Evolutionary conservation across 768 basidiomycete genomes (phyloP).

Genomic region (Pulveroboletus ravenelii): DNA sequence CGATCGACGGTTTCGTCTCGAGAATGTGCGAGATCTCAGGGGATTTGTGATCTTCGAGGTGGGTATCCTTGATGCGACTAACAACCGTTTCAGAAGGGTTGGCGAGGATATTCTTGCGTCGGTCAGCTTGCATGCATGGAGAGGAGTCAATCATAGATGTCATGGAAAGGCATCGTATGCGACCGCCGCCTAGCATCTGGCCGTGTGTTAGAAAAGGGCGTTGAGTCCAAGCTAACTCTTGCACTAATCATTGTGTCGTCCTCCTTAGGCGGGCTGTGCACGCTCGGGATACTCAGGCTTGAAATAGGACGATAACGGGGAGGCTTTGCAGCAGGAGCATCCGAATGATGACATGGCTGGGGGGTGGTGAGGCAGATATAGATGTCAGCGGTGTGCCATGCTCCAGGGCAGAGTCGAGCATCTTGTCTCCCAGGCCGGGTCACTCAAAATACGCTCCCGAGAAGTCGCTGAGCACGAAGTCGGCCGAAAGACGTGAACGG

Average conservation of each 20-base stretch:
- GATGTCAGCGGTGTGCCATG: conserved; percentile 52
- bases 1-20: conserved; percentile 59
- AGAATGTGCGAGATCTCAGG: conserved; percentile 44
- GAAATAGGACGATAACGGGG: conserved; percentile 64
- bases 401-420: conserved; percentile 63
- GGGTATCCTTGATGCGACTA: conserved; percentile 32
- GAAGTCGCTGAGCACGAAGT: conserved; percentile 64
- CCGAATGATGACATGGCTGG: conserved; percentile 41
- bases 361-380: conserved; percentile 63
- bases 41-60: conserved; percentile 27
- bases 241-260: conserved; percentile 83
- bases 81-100: conserved; percentile 30
- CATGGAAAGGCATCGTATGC: conserved; percentile 63
- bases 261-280: conserved; percentile 53
- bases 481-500: conserved; percentile 51
- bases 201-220: conserved; percentile 28
- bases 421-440: conserved; percentile 81
- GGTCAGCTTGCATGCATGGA: conserved; percentile 62
- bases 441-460: conserved; percentile 55
- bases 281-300: conserved; percentile 46
- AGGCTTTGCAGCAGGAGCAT: conserved; percentile 34
- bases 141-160: conserved; percentile 67
- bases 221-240: conserved; percentile 21
- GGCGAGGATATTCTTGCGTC: conserved; percentile 45
- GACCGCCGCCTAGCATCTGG: conserved; percentile 78